Conservation (phyloP, 805 yeast species). For the Candida pseudofarinosa region DNA sequence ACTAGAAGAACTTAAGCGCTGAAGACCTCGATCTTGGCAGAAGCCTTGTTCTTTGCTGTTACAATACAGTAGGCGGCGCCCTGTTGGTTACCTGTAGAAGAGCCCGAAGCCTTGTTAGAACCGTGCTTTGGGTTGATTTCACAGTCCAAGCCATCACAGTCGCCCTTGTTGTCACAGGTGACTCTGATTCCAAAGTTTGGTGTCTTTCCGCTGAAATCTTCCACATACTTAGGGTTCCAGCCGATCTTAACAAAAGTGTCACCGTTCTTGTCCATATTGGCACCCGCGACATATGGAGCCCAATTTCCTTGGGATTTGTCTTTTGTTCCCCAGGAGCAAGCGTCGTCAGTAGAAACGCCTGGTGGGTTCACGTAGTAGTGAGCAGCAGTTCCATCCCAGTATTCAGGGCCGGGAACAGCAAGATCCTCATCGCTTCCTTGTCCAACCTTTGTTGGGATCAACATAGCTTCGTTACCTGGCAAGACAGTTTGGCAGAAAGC, state of each 20-base stretch:
- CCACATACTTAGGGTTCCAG: slow-evolving; percentile 85
- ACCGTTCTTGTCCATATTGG: slow-evolving; percentile 67
- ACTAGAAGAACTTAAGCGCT: not conserved
- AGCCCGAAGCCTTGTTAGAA: slow-evolving; percentile 50
- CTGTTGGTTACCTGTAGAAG: slow-evolving; percentile 37
- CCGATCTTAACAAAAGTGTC: slow-evolving; percentile 81
- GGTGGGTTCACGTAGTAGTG: slow-evolving; percentile 85
- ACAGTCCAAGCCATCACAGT: slow-evolving; percentile 77
- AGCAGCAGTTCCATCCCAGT: slow-evolving; percentile 84
- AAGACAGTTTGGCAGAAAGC: slow-evolving; percentile 91
- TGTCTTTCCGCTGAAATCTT: slow-evolving; percentile 48
- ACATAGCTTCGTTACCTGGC: slow-evolving; percentile 94
- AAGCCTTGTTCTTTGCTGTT: slow-evolving; percentile 61
- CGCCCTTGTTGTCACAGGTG: slow-evolving; percentile 63
- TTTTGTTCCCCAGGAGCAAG: slow-evolving; percentile 79
- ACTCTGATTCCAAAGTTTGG: slow-evolving; percentile 73
- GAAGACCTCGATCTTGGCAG: slow-evolving; percentile 73
- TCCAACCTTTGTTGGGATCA: slow-evolving; percentile 75
- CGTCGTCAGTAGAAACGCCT: slow-evolving; percentile 71
- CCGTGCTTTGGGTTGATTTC: slow-evolving; percentile 71
- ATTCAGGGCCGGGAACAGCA: slow-evolving; percentile 82
- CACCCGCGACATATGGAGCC: slow-evolving; percentile 93
- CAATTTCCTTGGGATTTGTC: slow-evolving; percentile 77
- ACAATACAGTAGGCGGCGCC: slow-evolving; percentile 83
- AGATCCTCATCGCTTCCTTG: slow-evolving; percentile 45